A percentile compares a stretch with the other conserved stretches of the same genome.
phyloP scores from a whole-genome alignment of 257 asterid genomes.

The Parsonsia alboflavescens region DNA sequence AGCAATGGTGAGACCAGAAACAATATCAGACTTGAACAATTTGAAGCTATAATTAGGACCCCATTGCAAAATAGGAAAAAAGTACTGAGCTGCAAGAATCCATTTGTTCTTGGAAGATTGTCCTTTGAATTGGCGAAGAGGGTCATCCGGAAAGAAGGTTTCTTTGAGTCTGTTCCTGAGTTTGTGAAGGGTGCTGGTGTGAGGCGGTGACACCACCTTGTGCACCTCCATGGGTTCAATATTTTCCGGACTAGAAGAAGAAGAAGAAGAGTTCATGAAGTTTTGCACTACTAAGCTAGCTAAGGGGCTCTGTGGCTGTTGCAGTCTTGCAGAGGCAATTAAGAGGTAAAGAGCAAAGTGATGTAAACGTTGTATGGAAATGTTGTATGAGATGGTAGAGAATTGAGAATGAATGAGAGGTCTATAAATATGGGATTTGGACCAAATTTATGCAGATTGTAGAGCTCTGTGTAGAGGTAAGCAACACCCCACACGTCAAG shows the following conservation, averaged over 20 bases:
- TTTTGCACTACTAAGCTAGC: too few relatives aligned
- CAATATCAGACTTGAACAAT: conserved; percentile 69
- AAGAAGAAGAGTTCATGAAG: conserved; percentile 8
- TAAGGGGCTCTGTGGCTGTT: too few relatives aligned
- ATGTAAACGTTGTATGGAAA: too few relatives aligned
- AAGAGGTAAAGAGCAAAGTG: too few relatives aligned
- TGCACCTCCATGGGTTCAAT: conserved; percentile 44
- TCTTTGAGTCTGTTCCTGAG: conserved; percentile 59
- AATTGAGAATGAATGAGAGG: not conserved
- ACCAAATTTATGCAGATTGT: conserved; percentile 13
- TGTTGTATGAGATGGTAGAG: too few relatives aligned
- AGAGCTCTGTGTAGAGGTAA: not conserved
- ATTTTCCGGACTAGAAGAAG: conserved; percentile 21
- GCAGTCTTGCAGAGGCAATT: too few relatives aligned
- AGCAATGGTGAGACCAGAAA: conserved; percentile 93
- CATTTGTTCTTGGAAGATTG: conserved; percentile 34
- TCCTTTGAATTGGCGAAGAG: conserved; percentile 70
- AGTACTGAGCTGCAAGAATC: conserved; percentile 55
- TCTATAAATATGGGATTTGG: not conserved
- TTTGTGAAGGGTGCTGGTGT: conserved; percentile 41
- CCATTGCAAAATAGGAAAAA: conserved; percentile 79
- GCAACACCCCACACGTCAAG: conserved; percentile 20
- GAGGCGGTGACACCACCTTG: conserved; percentile 68
- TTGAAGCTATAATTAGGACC: conserved; percentile 54
- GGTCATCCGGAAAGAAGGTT: conserved; percentile 81